Evolutionary conservation across 345 rosid genomes (phyloP).

Genomic region (Eucalyptus pauciflora): DNA sequence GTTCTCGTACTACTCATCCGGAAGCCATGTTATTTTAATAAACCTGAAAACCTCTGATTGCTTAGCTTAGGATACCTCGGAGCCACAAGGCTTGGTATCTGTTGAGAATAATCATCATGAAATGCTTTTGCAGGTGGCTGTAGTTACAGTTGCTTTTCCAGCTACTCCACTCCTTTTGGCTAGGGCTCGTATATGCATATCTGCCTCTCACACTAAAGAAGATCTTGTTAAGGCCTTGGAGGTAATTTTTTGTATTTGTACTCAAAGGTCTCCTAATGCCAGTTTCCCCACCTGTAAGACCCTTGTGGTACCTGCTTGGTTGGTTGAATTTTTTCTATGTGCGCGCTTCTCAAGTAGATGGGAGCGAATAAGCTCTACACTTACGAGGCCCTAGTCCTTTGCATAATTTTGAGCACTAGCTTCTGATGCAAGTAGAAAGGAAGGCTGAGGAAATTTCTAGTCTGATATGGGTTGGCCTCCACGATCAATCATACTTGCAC

Average conservation of each 20-base stretch:
- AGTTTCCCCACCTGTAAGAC: background rate
- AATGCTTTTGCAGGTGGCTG: slow-evolving; percentile 31
- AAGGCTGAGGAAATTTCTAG: background rate
- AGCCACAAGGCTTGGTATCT: background rate
- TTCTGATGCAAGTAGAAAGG: background rate
- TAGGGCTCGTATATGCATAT: slow-evolving; percentile 80
- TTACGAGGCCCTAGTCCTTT: background rate
- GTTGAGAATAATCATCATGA: background rate
- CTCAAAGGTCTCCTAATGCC: background rate
- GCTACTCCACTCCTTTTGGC: slow-evolving; percentile 71
- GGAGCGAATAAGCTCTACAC: background rate
- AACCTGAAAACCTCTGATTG: background rate
- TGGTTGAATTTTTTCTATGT: background rate
- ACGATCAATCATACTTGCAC: background rate
- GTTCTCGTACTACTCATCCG: background rate
- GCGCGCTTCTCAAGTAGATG: background rate
- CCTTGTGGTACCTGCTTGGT: background rate
- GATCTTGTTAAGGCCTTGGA: slow-evolving; percentile 61
- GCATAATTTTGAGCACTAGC: background rate
- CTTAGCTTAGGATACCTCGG: background rate
- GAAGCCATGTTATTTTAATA: background rate
- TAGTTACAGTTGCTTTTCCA: slow-evolving; percentile 55
- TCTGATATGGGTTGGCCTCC: background rate
- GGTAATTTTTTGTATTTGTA: slow-evolving; percentile 14
- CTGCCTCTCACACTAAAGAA: slow-evolving; percentile 66